Percentiles rank a stretch among this genome's conserved stretches.
Evolutionary conservation across 163 green algal species (phyloP).

Genomic region (Chlamydomonas reinhardtii): DNA sequence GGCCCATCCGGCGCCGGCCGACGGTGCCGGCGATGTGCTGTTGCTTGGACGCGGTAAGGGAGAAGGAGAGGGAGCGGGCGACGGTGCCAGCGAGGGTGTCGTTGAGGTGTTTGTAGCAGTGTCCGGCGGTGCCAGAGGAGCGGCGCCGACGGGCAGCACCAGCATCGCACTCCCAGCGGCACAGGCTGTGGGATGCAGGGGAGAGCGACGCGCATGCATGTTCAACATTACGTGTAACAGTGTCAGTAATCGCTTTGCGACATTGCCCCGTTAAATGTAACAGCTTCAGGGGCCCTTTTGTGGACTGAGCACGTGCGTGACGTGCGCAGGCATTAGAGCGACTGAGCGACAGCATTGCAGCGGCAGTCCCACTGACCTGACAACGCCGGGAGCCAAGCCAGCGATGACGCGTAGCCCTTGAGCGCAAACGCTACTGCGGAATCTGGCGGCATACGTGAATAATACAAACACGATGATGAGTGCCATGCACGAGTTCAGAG

Average conservation of each 20-base stretch:
- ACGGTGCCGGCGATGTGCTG: neutral
- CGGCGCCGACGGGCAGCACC: neutral
- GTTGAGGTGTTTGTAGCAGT: neutral
- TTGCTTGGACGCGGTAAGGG: neutral
- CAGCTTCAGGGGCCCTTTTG: no score
- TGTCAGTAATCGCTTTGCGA: no score
- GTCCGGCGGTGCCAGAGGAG: neutral
- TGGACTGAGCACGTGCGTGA: no score
- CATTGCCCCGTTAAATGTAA: no score
- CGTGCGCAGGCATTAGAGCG: no score
- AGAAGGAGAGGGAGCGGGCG: neutral
- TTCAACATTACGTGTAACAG: no score
- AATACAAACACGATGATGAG: no score
- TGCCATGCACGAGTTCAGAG: no score
- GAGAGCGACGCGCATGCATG: no score
- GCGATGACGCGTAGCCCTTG: neutral
- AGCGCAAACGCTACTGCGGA: neutral
- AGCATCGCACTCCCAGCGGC: neutral
- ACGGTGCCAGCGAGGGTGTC: no score
- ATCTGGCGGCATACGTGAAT: neutral
- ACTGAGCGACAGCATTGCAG: no score
- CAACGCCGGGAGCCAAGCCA: conserved; percentile 1
- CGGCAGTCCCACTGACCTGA: neutral
- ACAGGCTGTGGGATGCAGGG: neutral
- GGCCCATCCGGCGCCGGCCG: neutral